Percentiles rank a stretch among this genome's conserved stretches.
These are phyloP conservation scores for Fusarium penzigii DNA, from an alignment of 2,329 filamentous ascomycete genomes.

Conservation along the genomic window DNA sequence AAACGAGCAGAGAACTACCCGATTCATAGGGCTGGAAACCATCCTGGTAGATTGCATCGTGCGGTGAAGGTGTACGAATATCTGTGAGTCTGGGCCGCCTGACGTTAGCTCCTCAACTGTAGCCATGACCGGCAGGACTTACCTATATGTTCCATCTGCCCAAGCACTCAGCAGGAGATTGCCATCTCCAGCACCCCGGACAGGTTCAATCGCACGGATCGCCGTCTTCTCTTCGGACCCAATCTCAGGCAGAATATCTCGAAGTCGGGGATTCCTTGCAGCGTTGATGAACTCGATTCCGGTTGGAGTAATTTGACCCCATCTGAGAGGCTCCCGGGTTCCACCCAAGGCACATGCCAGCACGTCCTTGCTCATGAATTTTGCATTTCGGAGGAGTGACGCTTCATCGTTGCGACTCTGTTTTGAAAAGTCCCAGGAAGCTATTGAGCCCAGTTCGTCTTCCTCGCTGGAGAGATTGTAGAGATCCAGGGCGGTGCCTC, in stretches of 20 bases:
- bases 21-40: slow-evolving; percentile 50
- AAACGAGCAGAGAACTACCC: slow-evolving; percentile 49
- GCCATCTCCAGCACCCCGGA: slow-evolving; percentile 38
- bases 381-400: slow-evolving; percentile 36
- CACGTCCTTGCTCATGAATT: slow-evolving; percentile 47
- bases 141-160: slow-evolving; percentile 53
- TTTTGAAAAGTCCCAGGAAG: slow-evolving; percentile 30
- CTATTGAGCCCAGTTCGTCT: slow-evolving; percentile 16
- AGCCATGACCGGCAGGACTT: slow-evolving; percentile 1
- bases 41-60: slow-evolving; percentile 54
- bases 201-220: slow-evolving; percentile 48
- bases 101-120: slow-evolving; percentile 1
- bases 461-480: slow-evolving; percentile 27
- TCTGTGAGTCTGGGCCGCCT: slow-evolving; percentile 43
- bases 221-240: slow-evolving; percentile 39
- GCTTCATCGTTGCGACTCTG: slow-evolving; percentile 18
- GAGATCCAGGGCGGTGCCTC: slow-evolving; percentile 32
- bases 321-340: slow-evolving; percentile 44
- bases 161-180: slow-evolving; percentile 52
- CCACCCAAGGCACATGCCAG: slow-evolving; percentile 49
- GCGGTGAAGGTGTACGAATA: slow-evolving; percentile 47
- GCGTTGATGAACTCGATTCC: slow-evolving; percentile 42
- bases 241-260: slow-evolving; percentile 22
- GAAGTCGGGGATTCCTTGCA: slow-evolving; percentile 31
- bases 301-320: slow-evolving; percentile 46